A percentile compares a stretch with the other conserved stretches of the same genome.
Evolutionary conservation across 495 filamentous ascomycete species (phyloP).

Genomic region (Oidiodendron maius): DNA sequence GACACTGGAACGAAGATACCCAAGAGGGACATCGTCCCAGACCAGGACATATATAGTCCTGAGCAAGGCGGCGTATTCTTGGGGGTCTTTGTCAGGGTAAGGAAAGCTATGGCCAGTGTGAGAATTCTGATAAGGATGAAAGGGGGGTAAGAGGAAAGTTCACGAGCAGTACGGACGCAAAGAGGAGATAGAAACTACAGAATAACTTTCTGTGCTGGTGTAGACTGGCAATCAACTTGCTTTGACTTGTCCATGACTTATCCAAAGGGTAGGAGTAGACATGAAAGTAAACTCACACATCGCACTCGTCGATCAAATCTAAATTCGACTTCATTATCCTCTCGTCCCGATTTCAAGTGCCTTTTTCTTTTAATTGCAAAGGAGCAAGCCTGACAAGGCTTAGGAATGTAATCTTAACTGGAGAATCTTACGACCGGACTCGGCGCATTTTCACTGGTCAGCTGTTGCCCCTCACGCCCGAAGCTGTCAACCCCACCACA

Average conservation of each 20-base stretch:
- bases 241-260: too few relatives aligned
- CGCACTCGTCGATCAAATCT: slow-evolving; percentile 52
- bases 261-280: too few relatives aligned
- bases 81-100: slow-evolving; percentile 51
- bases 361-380: too few relatives aligned
- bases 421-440: too few relatives aligned
- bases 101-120: slow-evolving; percentile 51
- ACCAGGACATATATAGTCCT: slow-evolving; percentile 43
- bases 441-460: too few relatives aligned
- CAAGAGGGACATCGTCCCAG: slow-evolving; percentile 50
- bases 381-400: too few relatives aligned
- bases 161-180: background rate
- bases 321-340: slow-evolving; percentile 44
- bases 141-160: background rate
- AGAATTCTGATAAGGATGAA: background rate
- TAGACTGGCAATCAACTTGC: too few relatives aligned
- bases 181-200: background rate
- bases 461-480: too few relatives aligned
- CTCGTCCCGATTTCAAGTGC: background rate
- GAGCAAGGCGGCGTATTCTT: slow-evolving; percentile 40
- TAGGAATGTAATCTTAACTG: too few relatives aligned
- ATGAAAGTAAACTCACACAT: slow-evolving; percentile 49
- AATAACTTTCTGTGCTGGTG: background rate
- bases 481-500: too few relatives aligned
- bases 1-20: slow-evolving; percentile 55